phyloP scores from a whole-genome alignment of 2,329 filamentous ascomycete species.

The Colletotrichum cordylinicola region DNA sequence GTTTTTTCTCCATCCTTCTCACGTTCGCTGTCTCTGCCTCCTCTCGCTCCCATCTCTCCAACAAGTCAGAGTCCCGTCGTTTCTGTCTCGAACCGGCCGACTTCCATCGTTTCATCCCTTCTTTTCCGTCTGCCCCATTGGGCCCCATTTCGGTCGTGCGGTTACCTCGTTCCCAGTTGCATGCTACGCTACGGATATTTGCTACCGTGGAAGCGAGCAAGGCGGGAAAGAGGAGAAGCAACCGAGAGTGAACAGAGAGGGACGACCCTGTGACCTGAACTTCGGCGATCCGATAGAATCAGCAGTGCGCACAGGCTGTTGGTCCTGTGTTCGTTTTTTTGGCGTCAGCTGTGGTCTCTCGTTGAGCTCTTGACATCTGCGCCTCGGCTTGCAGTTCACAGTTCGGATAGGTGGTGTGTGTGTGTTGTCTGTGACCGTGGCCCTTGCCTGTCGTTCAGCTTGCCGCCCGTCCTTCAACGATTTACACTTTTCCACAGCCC shows the following conservation, averaged over 20 bases:
- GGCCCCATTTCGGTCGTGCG: background rate
- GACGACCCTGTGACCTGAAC: background rate
- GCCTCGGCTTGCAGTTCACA: background rate
- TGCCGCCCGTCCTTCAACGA: background rate
- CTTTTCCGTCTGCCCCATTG: background rate
- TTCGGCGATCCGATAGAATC: background rate
- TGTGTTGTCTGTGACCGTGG: background rate
- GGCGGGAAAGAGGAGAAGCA: background rate
- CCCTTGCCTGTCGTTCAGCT: background rate
- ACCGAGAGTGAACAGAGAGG: background rate
- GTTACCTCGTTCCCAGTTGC: background rate
- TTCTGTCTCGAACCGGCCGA: background rate
- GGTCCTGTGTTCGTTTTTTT: background rate
- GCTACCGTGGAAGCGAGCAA: background rate
- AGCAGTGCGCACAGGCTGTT: background rate
- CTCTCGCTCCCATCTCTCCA: background rate
- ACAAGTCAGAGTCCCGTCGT: background rate
- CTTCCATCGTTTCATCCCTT: constrained; percentile 15
- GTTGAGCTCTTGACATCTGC: background rate
- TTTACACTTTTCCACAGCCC: background rate
- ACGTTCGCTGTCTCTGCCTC: background rate
- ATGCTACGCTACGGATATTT: background rate
- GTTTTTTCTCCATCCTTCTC: background rate
- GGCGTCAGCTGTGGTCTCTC: background rate
- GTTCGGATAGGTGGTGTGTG: background rate